Base-by-base conservation (phyloP, 2,329 filamentous ascomycete species). In the Diaporthe citriasiana region DNA sequence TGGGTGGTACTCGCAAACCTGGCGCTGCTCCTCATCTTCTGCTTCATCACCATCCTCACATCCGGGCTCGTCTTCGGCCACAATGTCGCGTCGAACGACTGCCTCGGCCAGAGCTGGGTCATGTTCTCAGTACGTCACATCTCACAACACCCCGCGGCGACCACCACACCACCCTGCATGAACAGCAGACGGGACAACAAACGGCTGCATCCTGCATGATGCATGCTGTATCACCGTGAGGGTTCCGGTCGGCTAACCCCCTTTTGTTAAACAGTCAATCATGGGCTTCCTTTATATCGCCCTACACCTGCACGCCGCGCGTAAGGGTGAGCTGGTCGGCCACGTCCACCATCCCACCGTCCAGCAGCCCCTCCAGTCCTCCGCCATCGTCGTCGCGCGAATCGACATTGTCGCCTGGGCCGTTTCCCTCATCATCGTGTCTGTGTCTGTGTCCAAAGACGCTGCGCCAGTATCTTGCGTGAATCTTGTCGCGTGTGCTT, bases 301-400 rank as follows among this genome's bases (percentile, higher is more conserved):
- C n/a, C 74, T 82, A 4, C 80, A 83, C 59, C 17, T 80, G n/a
- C 65, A 79, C 13, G 80, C 81, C 0, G 77, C 82, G 1, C 70
- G 75, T 12, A 77, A 74, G 22, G 76, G 74, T 25, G 75, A 78
- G 42, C 66, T 74, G 12, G 77, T 80, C 51, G 69, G 76, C 35
- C 77, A 77, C 17, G 55, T 55, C 19, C 69, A 73, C 1, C 78
- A 78, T 12, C 72, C 78, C 3, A 75, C 79, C 17, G 47, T 65
- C 17, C 78, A 79, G n/a, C 78, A 80, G 25, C 79, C 79, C 8
- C 76, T 83, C 10, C 80, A 83, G 47, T 79, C 81, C 10, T 80
- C 78, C 73, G 77, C 79, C 42, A 74, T 79, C 56, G 77, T 83
- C 33, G 70, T 81, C 5, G 79, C 80, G 0, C 78, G 80, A 0